Base-by-base conservation (phyloP, 2,329 filamentous ascomycete genomes). In the Sporothrix protearum region DNA sequence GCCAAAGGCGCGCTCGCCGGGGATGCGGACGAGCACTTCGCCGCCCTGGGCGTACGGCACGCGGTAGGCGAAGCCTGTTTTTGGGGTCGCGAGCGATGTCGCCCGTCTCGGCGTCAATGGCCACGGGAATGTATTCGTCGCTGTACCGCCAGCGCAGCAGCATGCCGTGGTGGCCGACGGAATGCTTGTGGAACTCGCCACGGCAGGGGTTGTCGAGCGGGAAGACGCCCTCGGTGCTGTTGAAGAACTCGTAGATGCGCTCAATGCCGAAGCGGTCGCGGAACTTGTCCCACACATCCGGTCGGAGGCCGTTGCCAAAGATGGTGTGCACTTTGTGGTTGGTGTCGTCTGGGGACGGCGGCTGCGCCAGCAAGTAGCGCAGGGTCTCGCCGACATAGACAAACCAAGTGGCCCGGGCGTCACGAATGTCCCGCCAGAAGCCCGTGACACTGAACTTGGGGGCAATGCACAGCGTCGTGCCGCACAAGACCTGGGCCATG, bases 381-480 rank as follows among this genome's bases (percentile, higher is more conserved):
- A 91, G 87, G 0, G 90, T 92, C 78, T 94, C 92, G 76, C 92
- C 92, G 2, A 94, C 92, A 77, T 94, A 94, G 22, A 91, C 87
- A 75, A 94, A 92, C 76, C 87, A 86, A 0, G 91, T 93, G 0
- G 91, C 87, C 16, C 85, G 80, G 0, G 88, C 89, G 72, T 89
- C 89, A 61, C 89, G 86, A 25, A 93, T 83, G 74, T 94, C 92
- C 42, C 81, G 80, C 91, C 92, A 94, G 82, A 94, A 94, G 22
- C 84, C 84, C 0, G 87, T 86, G 1, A 86, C 88, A 73, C 88
- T 91, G 82, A 94, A 94, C 77, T 85, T 88, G 70, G 85, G 86
- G 25, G 87, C 88, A 49, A 92, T 85, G 76, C 88, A 90, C 45
- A 90, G 80, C 0, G 88, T 89, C 10, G 82, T 79, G 12, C 84